phyloP scores from a whole-genome alignment of 1,139 yeast genomes.

The Geotrichum klebahnii region DNA sequence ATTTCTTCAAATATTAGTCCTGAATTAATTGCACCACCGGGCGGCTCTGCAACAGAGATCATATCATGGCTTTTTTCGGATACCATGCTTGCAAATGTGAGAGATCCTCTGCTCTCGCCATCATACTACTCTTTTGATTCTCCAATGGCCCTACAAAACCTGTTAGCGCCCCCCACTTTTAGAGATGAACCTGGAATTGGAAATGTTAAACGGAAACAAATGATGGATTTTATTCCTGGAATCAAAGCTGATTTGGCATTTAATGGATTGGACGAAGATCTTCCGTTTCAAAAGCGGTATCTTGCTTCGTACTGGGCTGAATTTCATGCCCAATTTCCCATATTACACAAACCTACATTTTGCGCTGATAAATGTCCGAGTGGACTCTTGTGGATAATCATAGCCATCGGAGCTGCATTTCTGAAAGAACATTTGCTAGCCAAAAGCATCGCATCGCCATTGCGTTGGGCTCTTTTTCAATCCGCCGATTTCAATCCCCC shows the following conservation, averaged over 20 bases:
- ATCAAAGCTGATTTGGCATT: background rate
- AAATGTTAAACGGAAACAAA: constrained; percentile 23
- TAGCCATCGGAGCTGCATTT: constrained; percentile 51
- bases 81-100: constrained; percentile 32
- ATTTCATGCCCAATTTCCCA: constrained; percentile 59
- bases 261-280: constrained; percentile 1
- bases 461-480: constrained; percentile 58
- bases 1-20: background rate
- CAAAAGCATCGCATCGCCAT: constrained; percentile 54
- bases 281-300: constrained; percentile 26
- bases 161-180: constrained; percentile 38
- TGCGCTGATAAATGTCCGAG: constrained; percentile 51
- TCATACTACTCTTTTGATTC: constrained; percentile 32
- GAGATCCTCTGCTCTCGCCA: constrained; percentile 34
- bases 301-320: constrained; percentile 48
- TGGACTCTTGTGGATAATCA: constrained; percentile 53
- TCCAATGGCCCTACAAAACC: constrained; percentile 40
- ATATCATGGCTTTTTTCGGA: constrained; percentile 40
- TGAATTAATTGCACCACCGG: background rate
- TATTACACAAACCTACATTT: constrained; percentile 62
- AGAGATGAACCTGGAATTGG: constrained; percentile 13
- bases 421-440: constrained; percentile 42
- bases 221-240: constrained; percentile 20
- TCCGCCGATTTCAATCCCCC: constrained; percentile 54
- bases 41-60: constrained; percentile 23